Evolutionary conservation across 108 stramenopile species (phyloP).

Genomic region (Pseudonitzschia multistriata): DNA sequence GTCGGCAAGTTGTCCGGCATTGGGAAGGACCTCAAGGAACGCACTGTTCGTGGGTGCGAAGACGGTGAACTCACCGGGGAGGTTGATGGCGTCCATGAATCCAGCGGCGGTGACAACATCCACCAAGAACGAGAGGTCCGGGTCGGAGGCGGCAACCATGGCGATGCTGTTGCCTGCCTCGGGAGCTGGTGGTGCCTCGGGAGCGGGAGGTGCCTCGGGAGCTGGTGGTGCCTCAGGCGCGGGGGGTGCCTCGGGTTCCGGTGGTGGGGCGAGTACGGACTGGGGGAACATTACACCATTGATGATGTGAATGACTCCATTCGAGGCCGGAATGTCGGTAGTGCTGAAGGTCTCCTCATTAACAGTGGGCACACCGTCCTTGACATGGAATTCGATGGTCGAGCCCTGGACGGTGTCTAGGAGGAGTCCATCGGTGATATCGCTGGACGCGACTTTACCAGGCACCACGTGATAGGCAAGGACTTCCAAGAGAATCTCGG

Average conservation of each 20-base stretch:
- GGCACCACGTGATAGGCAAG: slow-evolving; percentile 38
- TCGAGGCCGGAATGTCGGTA: slow-evolving; percentile 40
- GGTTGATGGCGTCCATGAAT: slow-evolving; percentile 29
- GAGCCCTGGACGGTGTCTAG: slow-evolving; percentile 14
- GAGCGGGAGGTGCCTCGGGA: not conserved
- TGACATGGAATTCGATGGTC: slow-evolving; percentile 14
- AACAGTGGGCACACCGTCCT: slow-evolving; percentile 18
- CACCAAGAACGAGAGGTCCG: slow-evolving; percentile 3
- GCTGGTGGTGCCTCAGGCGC: no score
- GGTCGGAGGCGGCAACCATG: not conserved
- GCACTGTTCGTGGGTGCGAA: slow-evolving; percentile 61
- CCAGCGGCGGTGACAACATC: not conserved
- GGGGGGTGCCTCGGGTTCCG: not conserved
- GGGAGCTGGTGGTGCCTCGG: not conserved
- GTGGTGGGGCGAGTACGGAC: not conserved
- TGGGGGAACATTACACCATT: slow-evolving; percentile 40
- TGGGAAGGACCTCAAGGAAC: slow-evolving; percentile 18
- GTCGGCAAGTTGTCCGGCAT: not conserved
- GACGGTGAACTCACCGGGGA: slow-evolving; percentile 34
- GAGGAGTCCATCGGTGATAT: slow-evolving; percentile 12
- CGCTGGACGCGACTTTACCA: not conserved
- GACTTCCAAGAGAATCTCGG: slow-evolving; percentile 14
- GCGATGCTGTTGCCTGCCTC: not conserved
- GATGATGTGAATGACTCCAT: slow-evolving; percentile 49
- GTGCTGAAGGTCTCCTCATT: slow-evolving; percentile 31